Evolutionary conservation across 2,329 filamentous ascomycete genomes (phyloP).

Genomic region (Drechslera avenae): DNA sequence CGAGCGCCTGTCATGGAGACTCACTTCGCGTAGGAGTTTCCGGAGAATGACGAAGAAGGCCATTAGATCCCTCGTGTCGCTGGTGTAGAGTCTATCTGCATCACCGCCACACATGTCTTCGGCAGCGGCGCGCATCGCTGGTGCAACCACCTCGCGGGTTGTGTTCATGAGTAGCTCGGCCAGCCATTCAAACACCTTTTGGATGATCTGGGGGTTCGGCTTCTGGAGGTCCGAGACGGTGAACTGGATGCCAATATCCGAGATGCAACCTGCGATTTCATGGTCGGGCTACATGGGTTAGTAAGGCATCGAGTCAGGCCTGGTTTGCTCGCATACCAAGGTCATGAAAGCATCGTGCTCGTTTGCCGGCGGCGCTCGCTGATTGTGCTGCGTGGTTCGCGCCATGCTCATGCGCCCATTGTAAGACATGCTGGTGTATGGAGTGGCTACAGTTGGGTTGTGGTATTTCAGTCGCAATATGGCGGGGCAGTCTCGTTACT

Average conservation of each 20-base stretch:
- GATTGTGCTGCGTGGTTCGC: conserved; percentile 47
- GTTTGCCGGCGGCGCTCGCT: conserved; percentile 49
- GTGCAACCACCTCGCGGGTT: conserved; percentile 90
- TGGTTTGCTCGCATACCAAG: conserved; percentile 44
- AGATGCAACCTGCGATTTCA: conserved; percentile 96
- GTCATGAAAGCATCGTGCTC: conserved; percentile 59
- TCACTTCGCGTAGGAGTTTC: conserved; percentile 72
- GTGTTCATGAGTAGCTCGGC: conserved; percentile 92
- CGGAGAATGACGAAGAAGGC: conserved; percentile 89
- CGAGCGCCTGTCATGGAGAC: neutral
- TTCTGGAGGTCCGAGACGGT: conserved; percentile 86
- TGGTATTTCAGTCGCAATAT: neutral
- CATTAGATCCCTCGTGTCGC: conserved; percentile 92
- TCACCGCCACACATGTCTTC: conserved; percentile 86
- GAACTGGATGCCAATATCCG: conserved; percentile 92
- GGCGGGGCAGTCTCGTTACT: neutral
- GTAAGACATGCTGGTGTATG: conserved; percentile 50
- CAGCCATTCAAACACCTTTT: conserved; percentile 98
- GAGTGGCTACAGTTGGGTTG: neutral
- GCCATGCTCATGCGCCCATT: conserved; percentile 59
- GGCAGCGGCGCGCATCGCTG: conserved; percentile 89
- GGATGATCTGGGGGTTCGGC: conserved; percentile 90
- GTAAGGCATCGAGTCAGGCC: conserved; percentile 3
- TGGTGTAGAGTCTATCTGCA: conserved; percentile 75
- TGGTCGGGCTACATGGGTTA: conserved; percentile 59